A percentile compares a stretch with the other conserved stretches of the same genome.
These are phyloP conservation scores for Macadamia integrifolia DNA, from an alignment of 164 flowering plant species.

Conservation along the genomic window DNA sequence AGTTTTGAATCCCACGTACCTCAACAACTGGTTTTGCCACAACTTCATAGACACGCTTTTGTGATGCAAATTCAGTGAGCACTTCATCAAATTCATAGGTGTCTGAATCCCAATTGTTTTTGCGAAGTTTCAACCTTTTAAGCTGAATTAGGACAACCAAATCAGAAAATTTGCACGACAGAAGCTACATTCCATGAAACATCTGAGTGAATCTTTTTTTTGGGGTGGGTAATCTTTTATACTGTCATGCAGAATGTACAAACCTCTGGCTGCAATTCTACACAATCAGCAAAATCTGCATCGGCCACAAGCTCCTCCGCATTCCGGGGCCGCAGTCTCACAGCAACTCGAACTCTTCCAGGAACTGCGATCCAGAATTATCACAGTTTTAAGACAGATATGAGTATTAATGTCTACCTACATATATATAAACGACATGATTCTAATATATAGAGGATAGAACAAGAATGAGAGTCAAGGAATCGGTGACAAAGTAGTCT, in stretches of 20 bases:
- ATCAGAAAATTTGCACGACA: slow-evolving; percentile 1
- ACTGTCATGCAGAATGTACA: not conserved
- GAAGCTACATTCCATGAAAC: not conserved
- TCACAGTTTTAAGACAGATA: too few relatives aligned
- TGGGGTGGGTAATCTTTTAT: not conserved
- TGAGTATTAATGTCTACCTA: too few relatives aligned
- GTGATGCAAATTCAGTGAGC: slow-evolving; percentile 92
- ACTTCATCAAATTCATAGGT: slow-evolving; percentile 97
- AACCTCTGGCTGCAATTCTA: slow-evolving; percentile 94
- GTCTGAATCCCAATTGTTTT: slow-evolving; percentile 94
- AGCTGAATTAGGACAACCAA: slow-evolving; percentile 41
- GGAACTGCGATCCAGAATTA: slow-evolving; percentile 36
- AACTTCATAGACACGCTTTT: slow-evolving; percentile 96
- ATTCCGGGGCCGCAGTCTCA: slow-evolving; percentile 83
- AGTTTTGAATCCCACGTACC: slow-evolving; percentile 34
- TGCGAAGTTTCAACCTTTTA: slow-evolving; percentile 87
- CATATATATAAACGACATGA: too few relatives aligned
- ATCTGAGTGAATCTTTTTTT: not conserved
- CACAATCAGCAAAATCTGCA: slow-evolving; percentile 99
- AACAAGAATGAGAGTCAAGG: too few relatives aligned
- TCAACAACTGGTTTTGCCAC: slow-evolving; percentile 99
- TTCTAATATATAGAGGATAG: too few relatives aligned
- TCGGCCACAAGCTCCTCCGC: slow-evolving; percentile 79
- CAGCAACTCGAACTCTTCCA: slow-evolving; percentile 95
- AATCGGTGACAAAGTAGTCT: too few relatives aligned